Evolutionary conservation across 495 filamentous ascomycete genomes (phyloP), one percentile per base, ranked within the genome.

Genomic region (Penicillium soppii): DNA sequence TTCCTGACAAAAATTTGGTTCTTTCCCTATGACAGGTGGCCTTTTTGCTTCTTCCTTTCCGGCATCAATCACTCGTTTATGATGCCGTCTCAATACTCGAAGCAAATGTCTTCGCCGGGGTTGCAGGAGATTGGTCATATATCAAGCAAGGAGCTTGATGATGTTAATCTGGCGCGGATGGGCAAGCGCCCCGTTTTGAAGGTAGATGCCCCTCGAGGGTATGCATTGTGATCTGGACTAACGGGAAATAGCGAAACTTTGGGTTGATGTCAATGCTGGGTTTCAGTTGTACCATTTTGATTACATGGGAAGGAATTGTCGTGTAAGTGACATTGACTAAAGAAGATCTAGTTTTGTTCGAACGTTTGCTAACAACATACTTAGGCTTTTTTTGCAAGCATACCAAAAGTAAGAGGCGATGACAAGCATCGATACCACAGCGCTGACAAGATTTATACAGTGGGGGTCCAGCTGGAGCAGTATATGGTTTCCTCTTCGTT

Each of bases 131-230:
- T 61, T n/a, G 52, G 25, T 4, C 29, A 20, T 27, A 37, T 47
- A n/a, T 50, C 58, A n/a, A 58, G 47, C 41, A 57, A 60, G 39
- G 59, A 60, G 22, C 43, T 49, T 33, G 77, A 81, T 52, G 70
- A 73, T 40, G 57, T 66, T 12, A 55, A 70, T 4, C 54, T 81
- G 27, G 71, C 69, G 10, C 70, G 70, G 4, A 62, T 82, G 42
- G 79, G 79, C 1, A 80, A 81, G 54, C 77, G 76, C 37, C 67
- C 71, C 0, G 73, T 80, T 13, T 59, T 81, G 33, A 75, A 72
- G 66, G 71, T 60, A 35, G 10, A n/a, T 27, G 3, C 1, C 7
- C 27, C 7, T 17, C 10, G 21, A 45, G 22, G 13, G 63, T 58
- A 61, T 39, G 25, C 45, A 61, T 47, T 67, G 58, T 1, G n/a